Evolutionary conservation across 2,329 filamentous ascomycete genomes (phyloP), one percentile per base, ranked within the genome.

Genomic region (Aspergillus versicolor): DNA sequence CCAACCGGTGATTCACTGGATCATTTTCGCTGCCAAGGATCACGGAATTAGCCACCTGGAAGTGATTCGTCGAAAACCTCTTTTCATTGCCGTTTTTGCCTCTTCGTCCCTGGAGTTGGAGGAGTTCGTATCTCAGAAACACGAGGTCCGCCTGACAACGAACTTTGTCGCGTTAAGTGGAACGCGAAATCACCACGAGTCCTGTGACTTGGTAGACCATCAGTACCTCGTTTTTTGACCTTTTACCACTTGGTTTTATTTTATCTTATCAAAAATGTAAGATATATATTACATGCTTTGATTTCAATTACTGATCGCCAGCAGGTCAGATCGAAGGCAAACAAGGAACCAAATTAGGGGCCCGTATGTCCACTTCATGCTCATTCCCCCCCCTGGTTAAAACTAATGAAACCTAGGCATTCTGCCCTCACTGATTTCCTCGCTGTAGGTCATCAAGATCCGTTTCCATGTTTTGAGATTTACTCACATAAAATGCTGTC

Each of bases 361-460:
- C 60, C 85, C 85, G 73, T 80, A 73, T 66, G 78, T 73, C 30
- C 30, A 4, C 54, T 12, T 27, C 48, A 12, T 24, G 22, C 15
- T 48, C 22, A 17, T 54, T 5, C 45, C 8, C 30, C 21, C 24
- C 21, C 24, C 27, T 21, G 19, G 46, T 22, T 45, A 51, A 51
- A 42, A 61, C 63, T 69, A 49, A 70, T 49, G 17, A 53, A 17
- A 41, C 22, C 8, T 56, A 82, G 80, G 30, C 86, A 86, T 63
- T 88, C 85, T 57, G 87, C 87, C 12, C 75, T 89, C 66, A 89
- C 86, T 6, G 85, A 88, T 67, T 89, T 88, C 65, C 75, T 88
- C 53, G 86, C 86, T 48, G 84, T 84, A 74, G 70, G 81, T 74
- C 43, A 43, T 55, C 4, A 43, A 19, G 22, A 13, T n/a, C 22